These are phyloP conservation scores for Penicillium sp. DNA, from an alignment of 2,329 filamentous ascomycete genomes.

Conservation along the genomic window DNA sequence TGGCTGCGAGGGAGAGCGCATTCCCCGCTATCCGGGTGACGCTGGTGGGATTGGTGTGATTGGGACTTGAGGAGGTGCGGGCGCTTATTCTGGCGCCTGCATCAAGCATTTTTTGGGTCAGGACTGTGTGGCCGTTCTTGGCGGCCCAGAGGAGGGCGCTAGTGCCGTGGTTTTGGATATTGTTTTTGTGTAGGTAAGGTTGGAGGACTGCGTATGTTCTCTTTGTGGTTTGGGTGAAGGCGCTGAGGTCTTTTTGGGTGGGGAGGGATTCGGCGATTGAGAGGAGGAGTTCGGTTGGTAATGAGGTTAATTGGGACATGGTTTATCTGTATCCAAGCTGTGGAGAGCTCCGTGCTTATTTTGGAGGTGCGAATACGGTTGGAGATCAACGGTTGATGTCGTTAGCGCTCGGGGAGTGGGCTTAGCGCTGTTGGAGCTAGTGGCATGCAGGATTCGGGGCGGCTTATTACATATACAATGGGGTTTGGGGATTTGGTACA, in stretches of 20 bases:
- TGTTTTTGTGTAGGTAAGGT: not conserved
- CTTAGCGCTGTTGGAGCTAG: not conserved
- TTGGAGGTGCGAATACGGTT: not conserved
- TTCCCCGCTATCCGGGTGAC: not conserved
- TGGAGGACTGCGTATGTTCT: not conserved
- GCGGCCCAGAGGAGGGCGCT: not conserved
- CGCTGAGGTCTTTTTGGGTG: not conserved
- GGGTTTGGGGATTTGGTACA: not conserved
- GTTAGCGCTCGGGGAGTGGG: not conserved
- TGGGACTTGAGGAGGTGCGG: not conserved
- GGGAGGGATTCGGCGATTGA: not conserved
- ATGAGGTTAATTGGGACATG: not conserved
- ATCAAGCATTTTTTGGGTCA: not conserved
- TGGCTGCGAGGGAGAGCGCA: not conserved
- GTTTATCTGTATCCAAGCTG: not conserved
- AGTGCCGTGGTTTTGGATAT: not conserved
- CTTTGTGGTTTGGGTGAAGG: not conserved
- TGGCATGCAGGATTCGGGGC: not conserved
- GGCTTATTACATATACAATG: not conserved
- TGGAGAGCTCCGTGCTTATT: not conserved
- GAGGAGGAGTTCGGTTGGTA: not conserved
- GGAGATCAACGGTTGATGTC: not conserved
- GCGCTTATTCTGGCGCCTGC: not conserved
- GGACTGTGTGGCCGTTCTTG: not conserved
- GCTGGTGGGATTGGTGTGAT: not conserved